phyloP scores from a whole-genome alignment of 345 rosid species.

The Conringia planisiliqua region DNA sequence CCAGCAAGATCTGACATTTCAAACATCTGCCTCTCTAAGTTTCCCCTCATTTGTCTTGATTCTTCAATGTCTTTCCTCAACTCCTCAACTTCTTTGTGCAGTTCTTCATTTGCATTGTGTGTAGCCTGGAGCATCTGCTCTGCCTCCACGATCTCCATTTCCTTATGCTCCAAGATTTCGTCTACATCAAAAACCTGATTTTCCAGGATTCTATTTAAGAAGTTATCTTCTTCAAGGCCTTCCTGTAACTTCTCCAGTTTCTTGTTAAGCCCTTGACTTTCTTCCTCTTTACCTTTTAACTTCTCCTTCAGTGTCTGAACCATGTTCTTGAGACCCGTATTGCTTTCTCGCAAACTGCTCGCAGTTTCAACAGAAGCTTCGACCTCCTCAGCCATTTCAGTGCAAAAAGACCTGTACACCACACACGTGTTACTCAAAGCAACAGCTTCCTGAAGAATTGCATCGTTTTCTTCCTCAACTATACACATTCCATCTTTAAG shows the following conservation, averaged over 20 bases:
- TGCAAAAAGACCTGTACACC: slow-evolving; percentile 52
- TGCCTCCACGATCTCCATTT: slow-evolving; percentile 53
- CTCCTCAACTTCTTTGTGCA: slow-evolving; percentile 53
- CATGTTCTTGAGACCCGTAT: slow-evolving; percentile 42
- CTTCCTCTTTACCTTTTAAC: slow-evolving; percentile 49
- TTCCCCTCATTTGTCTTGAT: slow-evolving; percentile 36
- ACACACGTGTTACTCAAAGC: slow-evolving; percentile 45
- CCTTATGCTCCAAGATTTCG: slow-evolving; percentile 54
- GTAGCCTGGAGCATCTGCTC: slow-evolving; percentile 58
- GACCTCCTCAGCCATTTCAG: slow-evolving; percentile 56
- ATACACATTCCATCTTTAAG: slow-evolving; percentile 43
- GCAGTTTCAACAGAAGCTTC: slow-evolving; percentile 43
- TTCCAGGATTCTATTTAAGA: slow-evolving; percentile 52
- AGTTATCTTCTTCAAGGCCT: slow-evolving; percentile 51
- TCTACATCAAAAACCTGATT: slow-evolving; percentile 44
- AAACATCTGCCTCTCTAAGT: slow-evolving; percentile 38
- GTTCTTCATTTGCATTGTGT: slow-evolving; percentile 43
- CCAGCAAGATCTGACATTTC: slow-evolving; percentile 40
- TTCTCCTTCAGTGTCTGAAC: slow-evolving; percentile 45
- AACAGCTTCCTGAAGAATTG: slow-evolving; percentile 48
- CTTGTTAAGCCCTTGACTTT: slow-evolving; percentile 43
- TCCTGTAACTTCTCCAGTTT: slow-evolving; percentile 48
- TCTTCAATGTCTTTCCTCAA: slow-evolving; percentile 52
- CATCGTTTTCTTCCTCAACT: slow-evolving; percentile 61
- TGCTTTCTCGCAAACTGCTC: slow-evolving; percentile 33